Conservation (phyloP, 352 stramenopile genomes). For the Pythium chondricola region DNA sequence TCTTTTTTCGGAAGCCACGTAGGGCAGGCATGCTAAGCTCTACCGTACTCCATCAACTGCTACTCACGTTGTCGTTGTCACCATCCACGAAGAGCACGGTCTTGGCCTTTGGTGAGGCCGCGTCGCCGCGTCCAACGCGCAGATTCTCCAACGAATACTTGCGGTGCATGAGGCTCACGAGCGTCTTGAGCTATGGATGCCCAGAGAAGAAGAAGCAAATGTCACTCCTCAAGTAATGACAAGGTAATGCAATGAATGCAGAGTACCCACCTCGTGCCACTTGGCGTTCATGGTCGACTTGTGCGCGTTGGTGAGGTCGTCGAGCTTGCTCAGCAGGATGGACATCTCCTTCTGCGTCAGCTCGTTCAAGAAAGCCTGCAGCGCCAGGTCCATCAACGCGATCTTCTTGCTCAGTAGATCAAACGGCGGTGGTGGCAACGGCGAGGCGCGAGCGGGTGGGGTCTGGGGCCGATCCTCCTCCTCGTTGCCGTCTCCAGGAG, state of each 20-base stretch:
- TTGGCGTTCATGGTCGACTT: slow-evolving; percentile 78
- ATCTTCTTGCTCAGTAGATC: slow-evolving; percentile 80
- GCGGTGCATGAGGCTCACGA: slow-evolving; percentile 77
- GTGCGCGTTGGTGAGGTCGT: slow-evolving; percentile 58
- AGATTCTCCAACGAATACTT: slow-evolving; percentile 83
- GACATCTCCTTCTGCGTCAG: slow-evolving; percentile 63
- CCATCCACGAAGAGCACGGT: slow-evolving; percentile 13
- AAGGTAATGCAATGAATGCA: neutral
- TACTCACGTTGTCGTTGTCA: slow-evolving; percentile 9
- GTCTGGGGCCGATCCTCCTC: neutral
- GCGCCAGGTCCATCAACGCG: slow-evolving; percentile 73
- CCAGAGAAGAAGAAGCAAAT: neutral
- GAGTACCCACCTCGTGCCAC: slow-evolving; percentile 58
- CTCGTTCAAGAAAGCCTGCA: slow-evolving; percentile 74
- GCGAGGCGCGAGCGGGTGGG: neutral
- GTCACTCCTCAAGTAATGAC: neutral
- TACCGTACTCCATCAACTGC: slow-evolving; percentile 1
- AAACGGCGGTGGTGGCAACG: slow-evolving; percentile 32
- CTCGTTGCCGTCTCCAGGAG: neutral
- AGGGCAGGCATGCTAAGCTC: neutral
- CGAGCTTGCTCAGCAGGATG: slow-evolving; percentile 64
- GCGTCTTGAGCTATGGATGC: slow-evolving; percentile 54
- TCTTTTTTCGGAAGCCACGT: no score
- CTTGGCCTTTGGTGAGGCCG: slow-evolving; percentile 3
- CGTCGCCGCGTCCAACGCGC: slow-evolving; percentile 42